A percentile compares a stretch with the other conserved stretches of the same genome.
phyloP scores from a whole-genome alignment of 176 grass and related monocot genomes.

The Cocos nucifera region DNA sequence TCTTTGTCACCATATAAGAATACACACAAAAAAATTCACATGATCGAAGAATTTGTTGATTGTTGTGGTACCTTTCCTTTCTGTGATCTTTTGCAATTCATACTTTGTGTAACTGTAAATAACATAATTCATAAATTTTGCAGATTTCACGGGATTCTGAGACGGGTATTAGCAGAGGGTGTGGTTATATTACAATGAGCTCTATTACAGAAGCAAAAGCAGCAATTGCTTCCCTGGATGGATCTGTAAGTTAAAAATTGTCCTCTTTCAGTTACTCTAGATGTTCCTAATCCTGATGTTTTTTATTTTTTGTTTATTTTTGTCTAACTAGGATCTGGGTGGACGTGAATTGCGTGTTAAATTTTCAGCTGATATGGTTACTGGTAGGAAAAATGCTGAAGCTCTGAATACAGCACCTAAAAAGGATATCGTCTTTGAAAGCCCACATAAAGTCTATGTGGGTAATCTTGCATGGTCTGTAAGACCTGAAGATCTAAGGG shows the following conservation, averaged over 20 bases:
- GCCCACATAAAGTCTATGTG: slow-evolving; percentile 52
- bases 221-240: slow-evolving; percentile 51
- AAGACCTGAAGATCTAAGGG: slow-evolving; percentile 47
- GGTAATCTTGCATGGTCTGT: slow-evolving; percentile 69
- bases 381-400: slow-evolving; percentile 32
- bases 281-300: not conserved
- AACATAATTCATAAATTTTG: not conserved
- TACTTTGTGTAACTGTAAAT: too few relatives aligned
- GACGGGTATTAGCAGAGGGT: slow-evolving; percentile 63
- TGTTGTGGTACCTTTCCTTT: too few relatives aligned
- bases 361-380: slow-evolving; percentile 41
- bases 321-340: slow-evolving; percentile 44
- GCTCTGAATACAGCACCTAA: slow-evolving; percentile 33
- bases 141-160: slow-evolving; percentile 48
- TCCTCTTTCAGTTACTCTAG: not conserved
- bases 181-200: slow-evolving; percentile 55
- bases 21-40: too few relatives aligned
- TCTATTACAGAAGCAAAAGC: slow-evolving; percentile 49
- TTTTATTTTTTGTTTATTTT: not conserved
- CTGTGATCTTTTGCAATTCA: too few relatives aligned
- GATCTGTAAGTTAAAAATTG: slow-evolving; percentile 34
- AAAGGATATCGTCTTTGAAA: slow-evolving; percentile 63
- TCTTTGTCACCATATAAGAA: too few relatives aligned
- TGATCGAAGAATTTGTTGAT: too few relatives aligned
- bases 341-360: slow-evolving; percentile 69